These are phyloP conservation scores for Primulina eburnea DNA, from an alignment of 257 asterid species.

Conservation along the genomic window DNA sequence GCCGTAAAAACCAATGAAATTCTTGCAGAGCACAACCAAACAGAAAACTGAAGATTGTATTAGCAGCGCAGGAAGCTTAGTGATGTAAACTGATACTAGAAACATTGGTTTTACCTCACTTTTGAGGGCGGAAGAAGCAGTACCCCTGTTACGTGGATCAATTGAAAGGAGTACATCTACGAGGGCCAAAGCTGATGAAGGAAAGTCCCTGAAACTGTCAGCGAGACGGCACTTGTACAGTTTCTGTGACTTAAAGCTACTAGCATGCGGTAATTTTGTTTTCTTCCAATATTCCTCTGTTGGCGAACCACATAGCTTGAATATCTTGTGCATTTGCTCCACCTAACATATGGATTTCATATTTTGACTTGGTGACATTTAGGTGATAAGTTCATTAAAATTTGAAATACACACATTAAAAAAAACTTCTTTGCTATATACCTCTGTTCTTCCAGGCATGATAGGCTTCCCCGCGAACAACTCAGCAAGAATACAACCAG, in stretches of 20 bases:
- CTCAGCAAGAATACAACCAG: constrained; percentile 91
- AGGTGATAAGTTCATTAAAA: neutral
- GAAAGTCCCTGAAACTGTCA: constrained; percentile 72
- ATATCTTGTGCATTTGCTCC: constrained; percentile 94
- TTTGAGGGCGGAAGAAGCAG: constrained; percentile 73
- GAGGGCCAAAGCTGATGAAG: constrained; percentile 68
- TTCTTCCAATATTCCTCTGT: constrained; percentile 69
- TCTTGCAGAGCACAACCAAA: neutral
- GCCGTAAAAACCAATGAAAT: constrained; percentile 1
- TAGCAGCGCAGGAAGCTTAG: neutral
- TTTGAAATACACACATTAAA: neutral
- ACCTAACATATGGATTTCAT: constrained; percentile 42
- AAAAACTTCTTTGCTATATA: constrained; percentile 7
- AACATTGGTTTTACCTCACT: constrained; percentile 52
- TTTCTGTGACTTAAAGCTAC: constrained; percentile 68
- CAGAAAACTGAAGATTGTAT: neutral
- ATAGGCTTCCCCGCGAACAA: constrained; percentile 74
- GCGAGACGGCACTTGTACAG: constrained; percentile 59
- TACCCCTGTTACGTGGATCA: constrained; percentile 81
- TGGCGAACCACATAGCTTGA: constrained; percentile 96
- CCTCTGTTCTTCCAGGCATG: constrained; percentile 99
- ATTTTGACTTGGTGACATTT: neutral
- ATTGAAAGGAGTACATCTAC: constrained; percentile 68
- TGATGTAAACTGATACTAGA: neutral
- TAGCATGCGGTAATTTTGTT: constrained; percentile 68